Evolutionary conservation across 148 eudicot genomes (phyloP).

Genomic region (Camellia sinensis): DNA sequence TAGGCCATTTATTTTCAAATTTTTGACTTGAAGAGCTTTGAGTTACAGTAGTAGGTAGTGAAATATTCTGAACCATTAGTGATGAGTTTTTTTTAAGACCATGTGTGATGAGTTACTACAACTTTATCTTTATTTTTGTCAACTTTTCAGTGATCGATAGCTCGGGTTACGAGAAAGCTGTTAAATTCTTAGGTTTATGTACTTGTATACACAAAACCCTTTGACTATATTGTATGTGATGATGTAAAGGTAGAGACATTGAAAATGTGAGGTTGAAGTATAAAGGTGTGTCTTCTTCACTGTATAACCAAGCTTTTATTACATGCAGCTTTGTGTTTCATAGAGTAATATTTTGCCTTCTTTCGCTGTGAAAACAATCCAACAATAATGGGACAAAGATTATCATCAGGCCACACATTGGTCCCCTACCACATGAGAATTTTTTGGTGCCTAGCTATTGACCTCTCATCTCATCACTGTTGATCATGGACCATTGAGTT

Average conservation of each 20-base stretch:
- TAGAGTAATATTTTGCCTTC: not conserved
- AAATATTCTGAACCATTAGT: no score
- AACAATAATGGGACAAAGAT: conserved; percentile 5
- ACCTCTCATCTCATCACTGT: not conserved
- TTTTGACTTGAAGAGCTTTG: not conserved
- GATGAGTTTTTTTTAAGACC: no score
- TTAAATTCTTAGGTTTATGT: not conserved
- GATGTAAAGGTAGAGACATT: not conserved
- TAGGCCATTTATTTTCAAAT: not conserved
- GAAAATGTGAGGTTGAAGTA: not conserved
- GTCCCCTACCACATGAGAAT: not conserved
- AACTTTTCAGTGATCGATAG: not conserved
- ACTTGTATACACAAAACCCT: not conserved
- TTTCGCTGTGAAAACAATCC: conserved; percentile 3
- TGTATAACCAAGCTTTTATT: not conserved
- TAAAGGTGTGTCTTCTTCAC: not conserved
- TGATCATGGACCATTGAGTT: not conserved
- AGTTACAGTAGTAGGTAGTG: not conserved
- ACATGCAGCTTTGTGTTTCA: conserved; percentile 15
- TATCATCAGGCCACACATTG: conserved; percentile 2
- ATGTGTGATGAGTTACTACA: not conserved
- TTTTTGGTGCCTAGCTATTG: not conserved
- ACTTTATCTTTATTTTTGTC: not conserved
- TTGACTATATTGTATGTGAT: not conserved
- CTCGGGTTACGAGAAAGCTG: not conserved